These are phyloP conservation scores for Ilyonectria destructans DNA, from an alignment of 2,329 filamentous ascomycete genomes.

Conservation along the genomic window DNA sequence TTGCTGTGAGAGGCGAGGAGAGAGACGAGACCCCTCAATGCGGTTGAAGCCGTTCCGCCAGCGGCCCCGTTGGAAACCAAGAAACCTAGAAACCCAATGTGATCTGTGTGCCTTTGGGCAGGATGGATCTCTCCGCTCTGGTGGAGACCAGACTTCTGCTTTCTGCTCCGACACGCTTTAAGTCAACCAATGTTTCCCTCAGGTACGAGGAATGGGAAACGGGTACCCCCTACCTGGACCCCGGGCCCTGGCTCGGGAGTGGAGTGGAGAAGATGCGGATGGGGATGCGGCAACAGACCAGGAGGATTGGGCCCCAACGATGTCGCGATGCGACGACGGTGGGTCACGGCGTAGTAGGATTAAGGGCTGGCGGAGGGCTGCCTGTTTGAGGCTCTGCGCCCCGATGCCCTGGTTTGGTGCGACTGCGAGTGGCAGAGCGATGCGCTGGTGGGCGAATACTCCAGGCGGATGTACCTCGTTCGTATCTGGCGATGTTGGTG, in stretches of 20 bases:
- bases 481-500: slow-evolving; percentile 35
- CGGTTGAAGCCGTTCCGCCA: slow-evolving; percentile 23
- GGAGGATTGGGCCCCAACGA: slow-evolving; percentile 35
- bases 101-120: slow-evolving; percentile 18
- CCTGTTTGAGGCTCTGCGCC: slow-evolving; percentile 27
- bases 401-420: neutral
- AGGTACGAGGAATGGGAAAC: slow-evolving; percentile 15
- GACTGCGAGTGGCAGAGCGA: slow-evolving; percentile 18
- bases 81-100: slow-evolving; percentile 39
- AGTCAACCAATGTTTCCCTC: slow-evolving; percentile 8
- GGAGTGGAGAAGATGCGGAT: slow-evolving; percentile 33
- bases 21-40: slow-evolving; percentile 27
- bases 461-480: neutral
- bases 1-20: slow-evolving; percentile 3
- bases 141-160: slow-evolving; percentile 17
- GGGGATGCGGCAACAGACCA: slow-evolving; percentile 25
- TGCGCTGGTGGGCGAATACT: slow-evolving; percentile 16
- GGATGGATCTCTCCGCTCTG: slow-evolving; percentile 11
- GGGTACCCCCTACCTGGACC: slow-evolving; percentile 1
- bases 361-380: slow-evolving; percentile 32
- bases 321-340: slow-evolving; percentile 34
- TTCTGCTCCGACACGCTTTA: slow-evolving; percentile 2
- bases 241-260: slow-evolving; percentile 18
- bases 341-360: slow-evolving; percentile 20
- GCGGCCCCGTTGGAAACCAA: slow-evolving; percentile 32